phyloP scores from a whole-genome alignment of 352 stramenopile species.

The Pythium plurisporium region DNA sequence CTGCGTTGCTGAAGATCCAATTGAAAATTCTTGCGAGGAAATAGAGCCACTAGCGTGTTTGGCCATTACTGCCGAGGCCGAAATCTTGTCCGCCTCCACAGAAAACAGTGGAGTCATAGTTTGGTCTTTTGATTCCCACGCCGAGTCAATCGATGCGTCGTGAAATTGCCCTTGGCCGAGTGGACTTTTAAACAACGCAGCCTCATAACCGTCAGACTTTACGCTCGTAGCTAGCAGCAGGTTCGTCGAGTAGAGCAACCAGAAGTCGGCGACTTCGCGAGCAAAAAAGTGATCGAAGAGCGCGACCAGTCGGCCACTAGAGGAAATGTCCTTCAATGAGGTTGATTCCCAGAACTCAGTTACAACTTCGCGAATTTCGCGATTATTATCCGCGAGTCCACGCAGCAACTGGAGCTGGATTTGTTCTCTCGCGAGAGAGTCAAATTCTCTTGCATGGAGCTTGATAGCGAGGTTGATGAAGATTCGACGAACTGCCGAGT shows the following conservation, averaged over 20 bases:
- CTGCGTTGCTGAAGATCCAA: constrained; percentile 1
- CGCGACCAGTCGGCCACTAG: constrained; percentile 38
- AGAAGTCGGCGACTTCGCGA: constrained; percentile 45
- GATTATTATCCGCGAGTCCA: constrained; percentile 48
- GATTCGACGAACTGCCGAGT: constrained; percentile 32
- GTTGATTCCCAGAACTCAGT: constrained; percentile 48
- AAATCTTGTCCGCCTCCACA: constrained; percentile 56
- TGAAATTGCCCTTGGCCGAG: constrained; percentile 42
- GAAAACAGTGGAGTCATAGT: constrained; percentile 79
- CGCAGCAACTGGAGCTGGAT: constrained; percentile 38
- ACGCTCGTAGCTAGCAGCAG: constrained; percentile 40
- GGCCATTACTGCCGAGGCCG: constrained; percentile 9
- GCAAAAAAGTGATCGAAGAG: constrained; percentile 49
- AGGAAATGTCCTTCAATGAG: constrained; percentile 27
- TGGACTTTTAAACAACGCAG: constrained; percentile 44
- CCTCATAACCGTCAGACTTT: constrained; percentile 25
- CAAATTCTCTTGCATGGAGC: constrained; percentile 27
- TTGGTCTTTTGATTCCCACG: constrained; percentile 58
- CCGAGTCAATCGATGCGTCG: constrained; percentile 56
- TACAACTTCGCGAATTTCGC: constrained; percentile 31
- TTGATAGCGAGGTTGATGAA: constrained; percentile 42
- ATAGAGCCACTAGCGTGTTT: neutral
- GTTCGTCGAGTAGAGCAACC: constrained; percentile 67
- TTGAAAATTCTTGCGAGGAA: constrained; percentile 5
- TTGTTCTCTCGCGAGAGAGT: neutral